Percentiles rank a stretch among this genome's conserved stretches.
These are phyloP conservation scores for Diphasiastrum complanatum DNA, from an alignment of 83 land plant species.

Conservation along the genomic window DNA sequence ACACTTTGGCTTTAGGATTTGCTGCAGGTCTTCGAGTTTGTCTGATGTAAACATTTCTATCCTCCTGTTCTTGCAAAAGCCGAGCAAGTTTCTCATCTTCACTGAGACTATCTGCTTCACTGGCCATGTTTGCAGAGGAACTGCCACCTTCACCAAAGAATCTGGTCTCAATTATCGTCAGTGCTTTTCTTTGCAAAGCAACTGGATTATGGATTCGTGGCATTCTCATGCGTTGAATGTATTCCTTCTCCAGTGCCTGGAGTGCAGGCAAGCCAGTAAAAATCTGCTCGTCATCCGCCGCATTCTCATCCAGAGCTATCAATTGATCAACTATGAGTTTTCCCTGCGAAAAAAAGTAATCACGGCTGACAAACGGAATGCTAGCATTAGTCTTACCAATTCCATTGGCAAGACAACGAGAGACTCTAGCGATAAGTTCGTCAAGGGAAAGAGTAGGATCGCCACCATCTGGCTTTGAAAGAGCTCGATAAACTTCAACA, in stretches of 20 bases:
- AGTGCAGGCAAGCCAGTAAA: slow-evolving; percentile 65
- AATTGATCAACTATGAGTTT: slow-evolving; percentile 64
- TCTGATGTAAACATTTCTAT: slow-evolving; percentile 39
- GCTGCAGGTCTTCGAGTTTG: slow-evolving; percentile 29
- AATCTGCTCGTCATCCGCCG: slow-evolving; percentile 40
- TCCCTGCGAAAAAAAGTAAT: slow-evolving; percentile 60
- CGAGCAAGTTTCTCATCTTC: slow-evolving; percentile 77
- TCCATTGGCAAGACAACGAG: slow-evolving; percentile 42
- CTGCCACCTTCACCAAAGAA: not conserved
- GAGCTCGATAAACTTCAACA: slow-evolving; percentile 58
- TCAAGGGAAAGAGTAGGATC: slow-evolving; percentile 58
- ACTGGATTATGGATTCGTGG: not conserved
- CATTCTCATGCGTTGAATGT: slow-evolving; percentile 18
- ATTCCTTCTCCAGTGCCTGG: slow-evolving; percentile 54
- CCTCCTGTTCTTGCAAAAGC: slow-evolving; percentile 76
- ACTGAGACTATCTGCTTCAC: slow-evolving; percentile 26
- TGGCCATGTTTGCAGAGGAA: not conserved
- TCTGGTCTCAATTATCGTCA: slow-evolving; percentile 13
- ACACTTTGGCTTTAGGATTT: slow-evolving; percentile 43
- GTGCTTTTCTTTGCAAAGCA: slow-evolving; percentile 27
- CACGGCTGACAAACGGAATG: slow-evolving; percentile 40
- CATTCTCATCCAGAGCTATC: slow-evolving; percentile 60
- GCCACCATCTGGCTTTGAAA: slow-evolving; percentile 69
- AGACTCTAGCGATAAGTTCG: slow-evolving; percentile 64
- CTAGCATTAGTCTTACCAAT: slow-evolving; percentile 34